phyloP scores from a whole-genome alignment of 768 basidiomycete genomes.

The Vararia minispora region DNA sequence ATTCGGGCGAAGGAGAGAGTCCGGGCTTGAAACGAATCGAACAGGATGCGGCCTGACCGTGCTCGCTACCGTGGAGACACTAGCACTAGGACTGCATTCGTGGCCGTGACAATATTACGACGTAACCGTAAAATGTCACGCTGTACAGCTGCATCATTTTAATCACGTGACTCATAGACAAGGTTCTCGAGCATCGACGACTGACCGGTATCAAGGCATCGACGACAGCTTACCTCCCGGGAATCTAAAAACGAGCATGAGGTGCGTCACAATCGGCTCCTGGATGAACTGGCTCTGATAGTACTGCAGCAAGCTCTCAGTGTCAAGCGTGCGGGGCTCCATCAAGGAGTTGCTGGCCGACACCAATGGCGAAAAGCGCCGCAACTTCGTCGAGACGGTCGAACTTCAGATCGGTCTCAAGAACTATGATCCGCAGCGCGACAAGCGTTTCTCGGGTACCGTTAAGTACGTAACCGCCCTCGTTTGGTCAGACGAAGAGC shows the following conservation, averaged over 20 bases:
- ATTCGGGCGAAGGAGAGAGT: too few species aligned
- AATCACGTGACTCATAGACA: too few species aligned
- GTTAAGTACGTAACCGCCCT: constrained; percentile 60
- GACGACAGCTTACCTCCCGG: constrained; percentile 1
- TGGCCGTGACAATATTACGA: too few species aligned
- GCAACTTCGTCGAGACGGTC: constrained; percentile 93
- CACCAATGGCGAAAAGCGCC: constrained; percentile 78
- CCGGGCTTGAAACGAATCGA: too few species aligned
- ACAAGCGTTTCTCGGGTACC: constrained; percentile 99
- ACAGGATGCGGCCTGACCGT: too few species aligned
- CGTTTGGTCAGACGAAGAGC: neutral
- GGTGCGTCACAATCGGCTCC: neutral
- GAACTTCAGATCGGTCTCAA: constrained; percentile 95
- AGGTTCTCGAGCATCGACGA: too few species aligned
- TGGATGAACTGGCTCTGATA: neutral
- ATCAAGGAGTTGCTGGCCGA: constrained; percentile 83
- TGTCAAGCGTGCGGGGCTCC: constrained; percentile 99
- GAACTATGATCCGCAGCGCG: constrained; percentile 99
- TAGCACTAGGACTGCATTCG: too few species aligned
- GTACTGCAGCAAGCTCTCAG: constrained; percentile 74
- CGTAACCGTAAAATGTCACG: too few species aligned
- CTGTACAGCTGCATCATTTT: too few species aligned
- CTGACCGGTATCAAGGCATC: too few species aligned
- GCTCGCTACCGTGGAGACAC: too few species aligned
- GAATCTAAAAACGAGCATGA: constrained; percentile 1